A percentile compares a stretch with the other conserved stretches of the same genome.
These are phyloP conservation scores for Aurinia saxatilis DNA, from an alignment of 345 rosid genomes.

Conservation along the genomic window DNA sequence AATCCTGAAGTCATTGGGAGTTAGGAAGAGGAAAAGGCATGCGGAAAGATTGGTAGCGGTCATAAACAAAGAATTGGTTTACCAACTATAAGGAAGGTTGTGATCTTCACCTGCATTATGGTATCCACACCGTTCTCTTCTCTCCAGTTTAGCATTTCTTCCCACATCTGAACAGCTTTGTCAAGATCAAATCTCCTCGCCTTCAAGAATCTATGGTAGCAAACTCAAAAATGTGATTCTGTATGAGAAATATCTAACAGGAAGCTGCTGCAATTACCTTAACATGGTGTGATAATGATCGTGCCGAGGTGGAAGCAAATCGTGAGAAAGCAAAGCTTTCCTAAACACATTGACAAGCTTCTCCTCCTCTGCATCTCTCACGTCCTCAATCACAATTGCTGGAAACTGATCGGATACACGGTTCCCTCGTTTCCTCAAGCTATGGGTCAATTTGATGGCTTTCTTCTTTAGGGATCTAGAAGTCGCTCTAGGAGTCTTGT, in stretches of 20 bases:
- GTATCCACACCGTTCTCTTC: slow-evolving; percentile 66
- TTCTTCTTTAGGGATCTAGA: slow-evolving; percentile 62
- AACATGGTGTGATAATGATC: slow-evolving; percentile 92
- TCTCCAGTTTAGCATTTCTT: slow-evolving; percentile 92
- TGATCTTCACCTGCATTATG: slow-evolving; percentile 56
- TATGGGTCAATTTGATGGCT: slow-evolving; percentile 66
- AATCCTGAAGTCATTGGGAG: slow-evolving; percentile 51
- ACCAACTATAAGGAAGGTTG: slow-evolving; percentile 16
- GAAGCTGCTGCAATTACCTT: slow-evolving; percentile 31
- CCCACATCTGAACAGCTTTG: slow-evolving; percentile 87
- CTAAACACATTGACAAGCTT: slow-evolving; percentile 65
- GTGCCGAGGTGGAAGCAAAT: slow-evolving; percentile 61
- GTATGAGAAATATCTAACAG: background rate
- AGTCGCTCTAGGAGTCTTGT: slow-evolving; percentile 41
- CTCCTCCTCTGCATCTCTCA: slow-evolving; percentile 75
- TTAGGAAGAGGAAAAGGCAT: slow-evolving; percentile 9
- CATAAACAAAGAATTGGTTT: slow-evolving; percentile 6
- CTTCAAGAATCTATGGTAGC: slow-evolving; percentile 60
- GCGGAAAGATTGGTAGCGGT: too few species aligned
- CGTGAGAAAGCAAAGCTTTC: slow-evolving; percentile 46
- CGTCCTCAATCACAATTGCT: slow-evolving; percentile 59
- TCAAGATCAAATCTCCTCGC: slow-evolving; percentile 82
- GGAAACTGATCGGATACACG: slow-evolving; percentile 42
- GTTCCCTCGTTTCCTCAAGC: slow-evolving; percentile 61
- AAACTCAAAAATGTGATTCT: background rate